Percentiles rank a stretch among this genome's conserved stretches.
These are phyloP conservation scores for Stereum hirsutum DNA, from an alignment of 1,284 basidiomycete species.

Conservation along the genomic window DNA sequence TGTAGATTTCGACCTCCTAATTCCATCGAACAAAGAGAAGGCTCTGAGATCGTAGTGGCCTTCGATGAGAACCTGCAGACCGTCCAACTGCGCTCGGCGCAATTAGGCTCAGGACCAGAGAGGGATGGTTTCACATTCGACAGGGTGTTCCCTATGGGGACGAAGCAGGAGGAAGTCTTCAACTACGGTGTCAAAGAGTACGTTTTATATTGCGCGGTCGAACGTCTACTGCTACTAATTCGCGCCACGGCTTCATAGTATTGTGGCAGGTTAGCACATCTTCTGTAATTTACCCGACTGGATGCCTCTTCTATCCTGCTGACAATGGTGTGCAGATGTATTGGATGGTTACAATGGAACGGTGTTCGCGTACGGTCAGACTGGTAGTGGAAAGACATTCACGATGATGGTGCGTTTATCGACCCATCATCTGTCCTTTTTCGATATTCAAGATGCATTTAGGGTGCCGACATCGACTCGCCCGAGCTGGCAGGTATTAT, in stretches of 20 bases:
- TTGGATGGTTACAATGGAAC: slow-evolving; percentile 99
- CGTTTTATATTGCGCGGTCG: slow-evolving; percentile 29
- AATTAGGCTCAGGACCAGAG: slow-evolving; percentile 64
- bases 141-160: slow-evolving; percentile 90
- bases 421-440: slow-evolving; percentile 4
- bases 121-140: slow-evolving; percentile 97
- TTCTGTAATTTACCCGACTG: background rate
- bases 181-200: slow-evolving; percentile 98
- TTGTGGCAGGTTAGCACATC: slow-evolving; percentile 62
- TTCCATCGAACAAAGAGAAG: slow-evolving; percentile 83
- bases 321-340: slow-evolving; percentile 58
- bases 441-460: slow-evolving; percentile 1
- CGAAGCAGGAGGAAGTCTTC: slow-evolving; percentile 92
- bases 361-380: slow-evolving; percentile 98
- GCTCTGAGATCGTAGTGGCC: slow-evolving; percentile 85
- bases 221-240: no score
- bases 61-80: slow-evolving; percentile 84
- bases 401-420: slow-evolving; percentile 82
- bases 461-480: slow-evolving; percentile 97
- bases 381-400: slow-evolving; percentile 94
- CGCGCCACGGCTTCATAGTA: slow-evolving; percentile 48
- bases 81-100: slow-evolving; percentile 70
- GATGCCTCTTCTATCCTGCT: slow-evolving; percentile 8
- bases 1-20: slow-evolving; percentile 92
- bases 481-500: slow-evolving; percentile 92